phyloP scores from a whole-genome alignment of 805 yeast genomes.

The Metschnikowia dekortorum region DNA sequence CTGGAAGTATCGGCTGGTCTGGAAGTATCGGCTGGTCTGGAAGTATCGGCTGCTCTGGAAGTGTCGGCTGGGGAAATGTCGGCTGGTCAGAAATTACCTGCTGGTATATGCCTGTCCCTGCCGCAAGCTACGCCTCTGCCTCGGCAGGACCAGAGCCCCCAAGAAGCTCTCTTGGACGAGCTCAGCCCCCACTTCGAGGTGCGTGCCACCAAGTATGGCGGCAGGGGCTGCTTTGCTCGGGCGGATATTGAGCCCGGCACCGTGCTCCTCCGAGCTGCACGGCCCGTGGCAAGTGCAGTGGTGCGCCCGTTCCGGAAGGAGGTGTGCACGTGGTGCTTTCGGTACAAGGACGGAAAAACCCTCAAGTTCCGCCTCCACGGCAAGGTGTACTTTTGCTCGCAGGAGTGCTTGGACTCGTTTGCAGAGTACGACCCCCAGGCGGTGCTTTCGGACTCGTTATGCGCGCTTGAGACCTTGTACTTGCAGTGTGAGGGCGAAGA shows the following conservation, averaged over 20 bases:
- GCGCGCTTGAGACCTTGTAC: conserved; percentile 33
- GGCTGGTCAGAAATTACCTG: too few species aligned
- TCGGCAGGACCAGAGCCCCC: background rate
- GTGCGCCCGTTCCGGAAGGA: conserved; percentile 56
- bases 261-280: conserved; percentile 32
- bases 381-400: conserved; percentile 48
- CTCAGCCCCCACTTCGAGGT: conserved; percentile 26
- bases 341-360: conserved; percentile 44
- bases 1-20: too few species aligned
- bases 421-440: conserved; percentile 29
- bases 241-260: conserved; percentile 38
- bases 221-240: conserved; percentile 59
- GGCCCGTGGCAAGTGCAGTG: conserved; percentile 47
- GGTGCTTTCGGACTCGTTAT: conserved; percentile 30
- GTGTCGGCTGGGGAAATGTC: too few species aligned
- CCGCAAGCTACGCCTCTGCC: background rate
- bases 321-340: conserved; percentile 53
- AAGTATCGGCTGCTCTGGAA: too few species aligned
- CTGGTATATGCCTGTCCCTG: too few species aligned
- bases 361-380: conserved; percentile 38
- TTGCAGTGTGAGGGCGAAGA: conserved; percentile 24
- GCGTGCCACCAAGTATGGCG: conserved; percentile 43
- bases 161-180: conserved; percentile 4
- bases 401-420: conserved; percentile 40
- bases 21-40: too few species aligned